A percentile compares a stretch with the other conserved stretches of the same genome.
phyloP scores from a whole-genome alignment of 495 filamentous ascomycete species.

The Annulohypoxylon nitens region DNA sequence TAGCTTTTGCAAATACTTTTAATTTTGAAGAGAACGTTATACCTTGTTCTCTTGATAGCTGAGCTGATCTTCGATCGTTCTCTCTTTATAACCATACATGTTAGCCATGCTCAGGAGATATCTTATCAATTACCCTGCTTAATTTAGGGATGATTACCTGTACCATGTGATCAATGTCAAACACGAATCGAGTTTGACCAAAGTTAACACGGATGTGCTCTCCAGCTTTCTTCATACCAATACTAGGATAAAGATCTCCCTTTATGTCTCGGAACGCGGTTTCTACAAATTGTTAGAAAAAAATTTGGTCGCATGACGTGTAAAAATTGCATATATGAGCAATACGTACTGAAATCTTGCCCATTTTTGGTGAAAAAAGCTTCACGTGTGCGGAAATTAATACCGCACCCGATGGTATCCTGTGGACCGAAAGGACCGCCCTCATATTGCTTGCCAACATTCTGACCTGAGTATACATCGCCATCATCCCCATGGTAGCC shows the following conservation, averaged over 20 bases:
- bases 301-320: background rate
- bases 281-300: slow-evolving; percentile 60
- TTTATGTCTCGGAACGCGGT: slow-evolving; percentile 85
- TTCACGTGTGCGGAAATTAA: slow-evolving; percentile 90
- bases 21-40: slow-evolving; percentile 1
- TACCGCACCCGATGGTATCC: slow-evolving; percentile 93
- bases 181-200: slow-evolving; percentile 89
- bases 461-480: slow-evolving; percentile 81
- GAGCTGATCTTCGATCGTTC: slow-evolving; percentile 68
- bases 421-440: slow-evolving; percentile 74
- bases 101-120: slow-evolving; percentile 43
- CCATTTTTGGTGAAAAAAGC: slow-evolving; percentile 98
- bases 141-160: slow-evolving; percentile 65
- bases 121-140: background rate
- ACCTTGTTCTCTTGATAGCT: slow-evolving; percentile 58
- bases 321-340: background rate
- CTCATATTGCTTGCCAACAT: slow-evolving; percentile 77
- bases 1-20: slow-evolving; percentile 17
- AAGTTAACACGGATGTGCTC: slow-evolving; percentile 92
- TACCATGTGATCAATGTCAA: slow-evolving; percentile 91
- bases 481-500: slow-evolving; percentile 98
- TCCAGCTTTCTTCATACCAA: slow-evolving; percentile 92
- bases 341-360: slow-evolving; percentile 73
- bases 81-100: slow-evolving; percentile 56
- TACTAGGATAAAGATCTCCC: slow-evolving; percentile 81